Evolutionary conservation across 176 grass and related monocot genomes (phyloP).

Genomic region (Oryza punctata): DNA sequence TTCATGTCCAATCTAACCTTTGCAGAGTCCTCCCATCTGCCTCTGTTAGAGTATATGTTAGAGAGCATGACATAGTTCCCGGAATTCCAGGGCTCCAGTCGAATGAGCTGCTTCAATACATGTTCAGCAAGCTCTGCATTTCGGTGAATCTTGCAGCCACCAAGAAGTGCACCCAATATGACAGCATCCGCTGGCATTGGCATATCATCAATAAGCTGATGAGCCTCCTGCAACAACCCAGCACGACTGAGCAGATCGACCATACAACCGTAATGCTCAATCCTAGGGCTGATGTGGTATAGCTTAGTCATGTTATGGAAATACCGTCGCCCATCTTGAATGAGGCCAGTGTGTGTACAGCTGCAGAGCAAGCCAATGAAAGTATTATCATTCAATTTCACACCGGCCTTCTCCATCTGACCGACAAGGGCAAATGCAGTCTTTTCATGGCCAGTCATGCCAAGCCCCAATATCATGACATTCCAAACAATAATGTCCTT

Average conservation of each 20-base stretch:
- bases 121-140: slow-evolving; percentile 47
- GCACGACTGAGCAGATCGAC: slow-evolving; percentile 68
- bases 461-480: slow-evolving; percentile 60
- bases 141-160: slow-evolving; percentile 67
- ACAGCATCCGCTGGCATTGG: slow-evolving; percentile 68
- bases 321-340: slow-evolving; percentile 55
- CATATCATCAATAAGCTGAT: slow-evolving; percentile 56
- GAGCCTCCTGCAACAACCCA: slow-evolving; percentile 60
- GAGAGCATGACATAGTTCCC: slow-evolving; percentile 73
- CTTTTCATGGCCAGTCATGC: slow-evolving; percentile 61
- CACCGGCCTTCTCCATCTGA: slow-evolving; percentile 52
- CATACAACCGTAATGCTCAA: slow-evolving; percentile 76
- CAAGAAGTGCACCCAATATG: slow-evolving; percentile 64
- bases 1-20: slow-evolving; percentile 64
- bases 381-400: slow-evolving; percentile 55
- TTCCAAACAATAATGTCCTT: slow-evolving; percentile 70
- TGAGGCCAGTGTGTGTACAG: slow-evolving; percentile 64
- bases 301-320: slow-evolving; percentile 51
- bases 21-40: slow-evolving; percentile 63
- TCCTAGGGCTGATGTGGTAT: slow-evolving; percentile 49
- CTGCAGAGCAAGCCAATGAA: slow-evolving; percentile 71
- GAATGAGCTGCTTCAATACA: slow-evolving; percentile 63
- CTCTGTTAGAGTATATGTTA: slow-evolving; percentile 65
- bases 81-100: slow-evolving; percentile 61
- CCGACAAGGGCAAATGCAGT: slow-evolving; percentile 52